Evolutionary conservation across 2,329 filamentous ascomycete genomes (phyloP).

Genomic region (Piedraia hortae): DNA sequence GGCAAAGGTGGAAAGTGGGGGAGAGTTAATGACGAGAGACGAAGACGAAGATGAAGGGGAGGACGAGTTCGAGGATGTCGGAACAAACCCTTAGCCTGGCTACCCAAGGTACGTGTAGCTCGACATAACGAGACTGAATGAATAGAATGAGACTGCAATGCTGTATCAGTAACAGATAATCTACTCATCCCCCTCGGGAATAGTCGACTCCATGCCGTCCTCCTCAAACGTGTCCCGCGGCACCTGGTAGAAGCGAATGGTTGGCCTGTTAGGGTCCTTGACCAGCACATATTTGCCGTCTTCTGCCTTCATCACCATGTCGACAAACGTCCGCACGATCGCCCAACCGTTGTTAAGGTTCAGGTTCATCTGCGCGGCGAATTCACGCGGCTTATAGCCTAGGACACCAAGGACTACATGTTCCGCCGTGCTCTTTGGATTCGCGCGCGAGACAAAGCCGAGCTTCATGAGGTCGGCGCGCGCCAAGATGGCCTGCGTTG

Average conservation of each 20-base stretch:
- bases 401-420: conserved; percentile 89
- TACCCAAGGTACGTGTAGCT: too few species aligned
- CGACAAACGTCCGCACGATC: conserved; percentile 90
- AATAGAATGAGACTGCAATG: too few species aligned
- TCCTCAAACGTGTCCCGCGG: conserved; percentile 75
- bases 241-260: conserved; percentile 78
- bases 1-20: conserved; percentile 16
- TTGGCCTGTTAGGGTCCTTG: conserved; percentile 89
- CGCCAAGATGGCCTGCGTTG: conserved; percentile 83
- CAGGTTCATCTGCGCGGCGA: conserved; percentile 92
- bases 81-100: too few species aligned
- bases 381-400: conserved; percentile 93
- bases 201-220: too few species aligned
- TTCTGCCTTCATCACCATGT: conserved; percentile 64
- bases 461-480: conserved; percentile 98
- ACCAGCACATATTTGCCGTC: conserved; percentile 49
- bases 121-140: too few species aligned
- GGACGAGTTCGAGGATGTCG: conserved; percentile 21
- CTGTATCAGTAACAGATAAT: too few species aligned
- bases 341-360: conserved; percentile 95
- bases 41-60: conserved; percentile 14
- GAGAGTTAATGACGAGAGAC: conserved; percentile 12
- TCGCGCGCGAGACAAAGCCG: conserved; percentile 82
- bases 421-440: conserved; percentile 75
- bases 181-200: too few species aligned